These are phyloP conservation scores for Moniliophthora roreri DNA, from an alignment of 1,284 basidiomycete genomes.

Conservation along the genomic window DNA sequence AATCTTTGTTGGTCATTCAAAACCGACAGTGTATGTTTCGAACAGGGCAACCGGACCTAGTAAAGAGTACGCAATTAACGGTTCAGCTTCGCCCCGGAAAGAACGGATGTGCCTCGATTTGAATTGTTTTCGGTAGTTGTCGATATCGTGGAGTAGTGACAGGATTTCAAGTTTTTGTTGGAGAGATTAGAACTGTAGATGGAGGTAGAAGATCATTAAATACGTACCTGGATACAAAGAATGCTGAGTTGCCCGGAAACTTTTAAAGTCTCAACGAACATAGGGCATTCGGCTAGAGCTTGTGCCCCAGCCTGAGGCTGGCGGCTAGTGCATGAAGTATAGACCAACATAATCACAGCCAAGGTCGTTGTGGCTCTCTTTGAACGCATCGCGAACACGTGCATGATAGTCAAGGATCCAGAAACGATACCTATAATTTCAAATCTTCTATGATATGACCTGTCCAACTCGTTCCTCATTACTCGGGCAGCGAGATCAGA, in stretches of 20 bases:
- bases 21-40: not conserved
- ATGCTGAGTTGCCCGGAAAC: not conserved
- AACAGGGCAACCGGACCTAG: conserved; percentile 5
- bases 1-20: not conserved
- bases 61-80: conserved; percentile 6
- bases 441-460: too few species aligned
- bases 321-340: conserved; percentile 4
- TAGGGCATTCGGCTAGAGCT: not conserved
- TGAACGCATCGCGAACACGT: not conserved
- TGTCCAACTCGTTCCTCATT: too few species aligned
- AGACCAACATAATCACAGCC: conserved; percentile 1
- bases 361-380: not conserved
- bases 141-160: not conserved
- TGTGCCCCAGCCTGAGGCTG: not conserved
- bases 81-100: conserved; percentile 5
- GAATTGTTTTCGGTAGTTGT: conserved; percentile 1
- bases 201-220: conserved; percentile 18
- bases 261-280: not conserved
- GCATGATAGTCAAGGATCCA: too few species aligned
- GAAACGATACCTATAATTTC: too few species aligned
- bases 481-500: too few species aligned
- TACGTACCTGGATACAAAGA: not conserved
- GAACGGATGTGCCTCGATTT: conserved; percentile 8
- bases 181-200: conserved; percentile 75
- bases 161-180: conserved; percentile 46